phyloP scores from a whole-genome alignment of 441 rosid genomes.

The Brassica hybrid region DNA sequence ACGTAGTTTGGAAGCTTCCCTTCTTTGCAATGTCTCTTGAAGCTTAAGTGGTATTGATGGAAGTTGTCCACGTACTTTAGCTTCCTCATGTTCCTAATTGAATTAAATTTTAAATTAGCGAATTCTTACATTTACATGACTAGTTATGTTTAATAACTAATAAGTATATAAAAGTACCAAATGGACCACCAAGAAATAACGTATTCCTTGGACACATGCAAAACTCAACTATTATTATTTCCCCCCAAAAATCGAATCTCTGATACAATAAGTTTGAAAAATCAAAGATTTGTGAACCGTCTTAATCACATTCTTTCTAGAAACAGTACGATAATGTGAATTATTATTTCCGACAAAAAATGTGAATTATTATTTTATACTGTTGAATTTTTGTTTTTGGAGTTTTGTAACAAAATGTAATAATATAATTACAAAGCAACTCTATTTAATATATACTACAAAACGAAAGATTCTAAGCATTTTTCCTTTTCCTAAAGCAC shows the following conservation, averaged over 20 bases:
- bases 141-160: no score
- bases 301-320: not conserved
- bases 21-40: conserved; percentile 75
- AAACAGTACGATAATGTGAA: no score
- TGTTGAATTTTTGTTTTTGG: not conserved
- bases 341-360: no score
- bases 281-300: no score
- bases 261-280: not conserved
- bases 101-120: not conserved
- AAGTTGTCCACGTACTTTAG: conserved; percentile 71
- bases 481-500: conserved; percentile 13
- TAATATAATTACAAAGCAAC: no score
- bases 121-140: not conserved
- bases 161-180: not conserved
- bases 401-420: no score
- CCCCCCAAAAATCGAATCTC: not conserved
- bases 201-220: conserved; percentile 17
- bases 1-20: conserved; percentile 91
- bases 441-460: no score
- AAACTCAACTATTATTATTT: not conserved
- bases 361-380: not conserved
- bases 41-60: conserved; percentile 62
- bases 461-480: no score
- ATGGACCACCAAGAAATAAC: not conserved
- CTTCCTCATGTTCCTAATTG: conserved; percentile 69